Conservation (phyloP, 2,329 filamentous ascomycete species). For the Podosphaera fusca region DNA sequence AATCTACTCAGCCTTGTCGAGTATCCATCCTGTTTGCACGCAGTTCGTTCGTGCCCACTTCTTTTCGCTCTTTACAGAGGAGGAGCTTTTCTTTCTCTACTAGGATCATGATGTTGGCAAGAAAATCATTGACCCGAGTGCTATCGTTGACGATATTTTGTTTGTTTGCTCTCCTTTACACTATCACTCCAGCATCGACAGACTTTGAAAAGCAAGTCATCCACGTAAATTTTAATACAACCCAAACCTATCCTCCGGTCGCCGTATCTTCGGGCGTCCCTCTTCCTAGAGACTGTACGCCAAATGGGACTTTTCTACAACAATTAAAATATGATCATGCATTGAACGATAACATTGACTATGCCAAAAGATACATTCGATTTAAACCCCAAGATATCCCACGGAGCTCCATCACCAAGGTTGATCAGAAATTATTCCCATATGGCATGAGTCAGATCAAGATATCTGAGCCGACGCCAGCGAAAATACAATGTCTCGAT, state of each 20-base stretch:
- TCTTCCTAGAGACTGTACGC: conserved; percentile 20
- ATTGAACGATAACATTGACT: conserved; percentile 28
- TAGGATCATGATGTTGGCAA: conserved; percentile 6
- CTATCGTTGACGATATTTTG: conserved; percentile 9
- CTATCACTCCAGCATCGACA: conserved; percentile 4
- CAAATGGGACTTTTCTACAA: conserved; percentile 24
- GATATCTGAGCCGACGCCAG: conserved; percentile 18
- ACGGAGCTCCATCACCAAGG: conserved; percentile 27
- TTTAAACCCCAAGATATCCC: conserved; percentile 26
- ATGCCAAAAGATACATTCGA: conserved; percentile 31
- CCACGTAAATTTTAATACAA: conserved; percentile 2
- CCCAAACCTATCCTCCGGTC: conserved; percentile 1
- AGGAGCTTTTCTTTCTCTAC: conserved; percentile 8
- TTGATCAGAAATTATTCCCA: conserved; percentile 24
- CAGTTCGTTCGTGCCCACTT: neutral
- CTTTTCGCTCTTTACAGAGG: neutral
- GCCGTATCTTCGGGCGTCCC: neutral
- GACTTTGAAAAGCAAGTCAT: conserved; percentile 5
- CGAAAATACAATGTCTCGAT: conserved; percentile 22
- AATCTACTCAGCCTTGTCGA: neutral
- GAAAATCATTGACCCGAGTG: conserved; percentile 8
- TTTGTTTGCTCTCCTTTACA: conserved; percentile 9
- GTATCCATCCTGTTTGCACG: neutral
- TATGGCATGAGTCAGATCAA: conserved; percentile 25
- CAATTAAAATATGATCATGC: conserved; percentile 24